A percentile compares a stretch with the other conserved stretches of the same genome.
These are phyloP conservation scores for Fagopyrum tataricum DNA, from an alignment of 148 eudicot genomes.

Conservation along the genomic window DNA sequence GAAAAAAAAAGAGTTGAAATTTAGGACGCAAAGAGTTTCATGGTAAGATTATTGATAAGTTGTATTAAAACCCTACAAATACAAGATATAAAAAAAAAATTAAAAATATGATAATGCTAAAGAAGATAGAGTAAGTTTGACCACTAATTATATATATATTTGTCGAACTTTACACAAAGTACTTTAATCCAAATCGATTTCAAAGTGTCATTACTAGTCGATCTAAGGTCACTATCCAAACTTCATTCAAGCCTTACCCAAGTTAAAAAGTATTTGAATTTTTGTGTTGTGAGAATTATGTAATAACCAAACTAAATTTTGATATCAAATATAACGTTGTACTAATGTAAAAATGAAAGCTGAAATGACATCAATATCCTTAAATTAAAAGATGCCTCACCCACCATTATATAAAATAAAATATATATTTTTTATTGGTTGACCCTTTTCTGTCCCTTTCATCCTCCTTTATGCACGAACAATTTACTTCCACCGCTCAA, in stretches of 20 bases:
- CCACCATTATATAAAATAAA: background rate
- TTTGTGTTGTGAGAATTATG: background rate
- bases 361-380: background rate
- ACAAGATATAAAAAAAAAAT: too few species aligned
- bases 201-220: too few species aligned
- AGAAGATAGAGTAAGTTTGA: too few species aligned
- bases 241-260: background rate
- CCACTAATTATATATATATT: too few species aligned
- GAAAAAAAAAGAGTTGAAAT: too few species aligned
- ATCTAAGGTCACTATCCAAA: too few species aligned
- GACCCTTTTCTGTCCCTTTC: constrained; percentile 6
- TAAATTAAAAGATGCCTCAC: background rate
- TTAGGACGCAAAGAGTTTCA: too few species aligned
- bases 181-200: too few species aligned
- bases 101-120: too few species aligned
- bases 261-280: background rate
- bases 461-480: background rate
- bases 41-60: too few species aligned
- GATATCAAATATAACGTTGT: background rate
- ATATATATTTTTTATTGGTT: background rate
- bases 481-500: background rate
- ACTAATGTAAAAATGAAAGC: background rate
- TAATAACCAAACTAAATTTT: background rate
- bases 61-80: too few species aligned
- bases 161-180: too few species aligned